A percentile compares a stretch with the other conserved stretches of the same genome.
These are phyloP conservation scores for Syncephalastrum monosporum DNA, from an alignment of 371 early-diverging fungal species.

Conservation along the genomic window DNA sequence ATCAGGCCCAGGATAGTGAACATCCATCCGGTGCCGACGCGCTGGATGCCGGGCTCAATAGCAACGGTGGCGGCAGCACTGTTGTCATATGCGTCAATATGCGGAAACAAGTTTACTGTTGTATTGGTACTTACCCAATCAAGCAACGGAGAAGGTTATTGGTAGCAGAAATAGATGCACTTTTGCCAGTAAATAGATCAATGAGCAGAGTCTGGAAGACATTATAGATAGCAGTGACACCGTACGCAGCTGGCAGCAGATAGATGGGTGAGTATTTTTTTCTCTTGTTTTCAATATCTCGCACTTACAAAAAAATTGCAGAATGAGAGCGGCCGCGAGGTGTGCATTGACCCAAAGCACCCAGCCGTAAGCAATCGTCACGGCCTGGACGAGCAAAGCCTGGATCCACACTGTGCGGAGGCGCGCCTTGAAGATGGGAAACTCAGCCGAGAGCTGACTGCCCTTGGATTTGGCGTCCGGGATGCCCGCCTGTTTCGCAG, in stretches of 20 bases:
- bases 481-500: slow-evolving; percentile 14
- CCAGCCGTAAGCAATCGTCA: slow-evolving; percentile 15
- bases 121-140: slow-evolving; percentile 22
- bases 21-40: slow-evolving; percentile 35
- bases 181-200: slow-evolving; percentile 33
- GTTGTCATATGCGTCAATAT: not conserved
- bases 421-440: slow-evolving; percentile 16
- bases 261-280: not conserved
- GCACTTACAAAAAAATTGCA: slow-evolving; percentile 14
- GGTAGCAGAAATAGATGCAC: slow-evolving; percentile 40
- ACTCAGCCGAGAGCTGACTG: slow-evolving; percentile 4
- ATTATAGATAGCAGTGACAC: not conserved
- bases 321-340: slow-evolving; percentile 12
- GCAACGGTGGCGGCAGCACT: slow-evolving; percentile 26
- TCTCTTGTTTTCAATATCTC: not conserved
- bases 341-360: not conserved
- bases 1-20: slow-evolving; percentile 31
- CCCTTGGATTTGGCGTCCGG: slow-evolving; percentile 3
- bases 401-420: slow-evolving; percentile 10
- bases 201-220: slow-evolving; percentile 27
- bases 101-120: not conserved
- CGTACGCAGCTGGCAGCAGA: no score
- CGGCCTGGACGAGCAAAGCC: slow-evolving; percentile 3
- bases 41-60: slow-evolving; percentile 32
- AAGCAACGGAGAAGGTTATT: slow-evolving; percentile 38